Percentiles rank a stretch among this genome's conserved stretches.
Evolutionary conservation across 148 eudicot species (phyloP).

Genomic region (Nepenthes mirabilis): DNA sequence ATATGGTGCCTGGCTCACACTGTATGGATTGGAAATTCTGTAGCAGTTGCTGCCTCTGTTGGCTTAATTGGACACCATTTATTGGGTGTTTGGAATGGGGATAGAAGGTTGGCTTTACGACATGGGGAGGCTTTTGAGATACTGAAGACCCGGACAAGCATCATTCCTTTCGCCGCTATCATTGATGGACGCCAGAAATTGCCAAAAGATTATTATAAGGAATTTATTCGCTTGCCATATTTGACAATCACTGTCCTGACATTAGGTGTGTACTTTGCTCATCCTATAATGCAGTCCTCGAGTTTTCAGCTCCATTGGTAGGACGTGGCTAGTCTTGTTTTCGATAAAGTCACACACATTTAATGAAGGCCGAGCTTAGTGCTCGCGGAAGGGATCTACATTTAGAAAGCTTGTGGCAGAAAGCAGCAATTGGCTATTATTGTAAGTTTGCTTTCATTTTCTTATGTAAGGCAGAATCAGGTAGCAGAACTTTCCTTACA

Average conservation of each 20-base stretch:
- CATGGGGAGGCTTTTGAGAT: slow-evolving; percentile 76
- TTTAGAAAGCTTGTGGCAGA: too few relatives aligned
- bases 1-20: slow-evolving; percentile 98
- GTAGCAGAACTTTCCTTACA: too few relatives aligned
- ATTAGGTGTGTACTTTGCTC: slow-evolving; percentile 80
- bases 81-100: slow-evolving; percentile 98
- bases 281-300: slow-evolving; percentile 94
- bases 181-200: slow-evolving; percentile 90
- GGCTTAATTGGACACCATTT: slow-evolving; percentile 95
- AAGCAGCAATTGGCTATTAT: too few relatives aligned
- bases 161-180: slow-evolving; percentile 89
- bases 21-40: slow-evolving; percentile 94
- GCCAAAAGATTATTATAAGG: slow-evolving; percentile 64
- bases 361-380: too few relatives aligned
- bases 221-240: slow-evolving; percentile 81
- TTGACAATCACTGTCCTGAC: slow-evolving; percentile 63
- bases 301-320: slow-evolving; percentile 92
- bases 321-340: slow-evolving; percentile 2
- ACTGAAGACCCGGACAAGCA: slow-evolving; percentile 71
- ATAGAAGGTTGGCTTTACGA: slow-evolving; percentile 62
- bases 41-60: slow-evolving; percentile 81
- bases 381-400: too few relatives aligned
- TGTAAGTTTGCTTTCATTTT: too few relatives aligned
- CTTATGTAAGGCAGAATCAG: too few relatives aligned
- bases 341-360: too few relatives aligned